Percentiles rank a stretch among this genome's conserved stretches.
Conservation (phyloP, 2,329 filamentous ascomycete genomes). For the Pestalotiopsis fici region DNA sequence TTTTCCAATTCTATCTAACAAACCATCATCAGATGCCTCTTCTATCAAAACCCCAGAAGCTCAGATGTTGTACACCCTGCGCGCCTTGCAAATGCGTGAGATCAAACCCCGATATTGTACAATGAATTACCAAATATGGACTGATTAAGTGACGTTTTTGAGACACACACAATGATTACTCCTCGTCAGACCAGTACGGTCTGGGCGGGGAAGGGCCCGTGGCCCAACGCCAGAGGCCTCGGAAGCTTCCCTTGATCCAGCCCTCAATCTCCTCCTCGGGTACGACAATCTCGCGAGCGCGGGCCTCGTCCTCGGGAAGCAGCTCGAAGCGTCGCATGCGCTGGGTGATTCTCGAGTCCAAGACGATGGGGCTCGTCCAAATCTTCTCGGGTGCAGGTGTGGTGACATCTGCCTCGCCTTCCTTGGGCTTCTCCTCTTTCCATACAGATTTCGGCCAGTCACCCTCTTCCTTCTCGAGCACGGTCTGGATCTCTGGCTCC, state of each 20-base stretch:
- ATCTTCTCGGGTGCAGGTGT: constrained; percentile 46
- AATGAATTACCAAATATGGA: not conserved
- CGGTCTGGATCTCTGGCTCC: constrained; percentile 61
- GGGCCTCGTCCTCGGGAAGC: constrained; percentile 66
- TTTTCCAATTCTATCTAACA: constrained; percentile 1
- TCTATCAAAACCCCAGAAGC: constrained; percentile 4
- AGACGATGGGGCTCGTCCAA: constrained; percentile 72
- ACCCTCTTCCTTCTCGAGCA: constrained; percentile 70
- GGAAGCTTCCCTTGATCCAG: constrained; percentile 63
- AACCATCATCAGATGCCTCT: not conserved
- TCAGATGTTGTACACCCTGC: constrained; percentile 2
- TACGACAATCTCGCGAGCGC: constrained; percentile 62
- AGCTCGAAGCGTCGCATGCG: constrained; percentile 83
- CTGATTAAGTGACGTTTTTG: not conserved
- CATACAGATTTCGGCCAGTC: constrained; percentile 84
- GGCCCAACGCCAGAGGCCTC: constrained; percentile 55
- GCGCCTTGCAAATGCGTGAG: constrained; percentile 6
- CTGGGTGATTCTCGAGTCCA: constrained; percentile 74
- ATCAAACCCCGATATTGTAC: constrained; percentile 1
- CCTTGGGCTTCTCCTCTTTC: constrained; percentile 51
- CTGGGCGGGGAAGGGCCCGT: constrained; percentile 41
- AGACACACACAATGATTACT: not conserved
- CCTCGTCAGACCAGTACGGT: constrained; percentile 19
- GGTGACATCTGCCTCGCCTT: constrained; percentile 23
- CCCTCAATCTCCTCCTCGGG: constrained; percentile 71